Evolutionary conservation across 2,329 filamentous ascomycete species (phyloP).

Genomic region (Stenocarpella maydis): DNA sequence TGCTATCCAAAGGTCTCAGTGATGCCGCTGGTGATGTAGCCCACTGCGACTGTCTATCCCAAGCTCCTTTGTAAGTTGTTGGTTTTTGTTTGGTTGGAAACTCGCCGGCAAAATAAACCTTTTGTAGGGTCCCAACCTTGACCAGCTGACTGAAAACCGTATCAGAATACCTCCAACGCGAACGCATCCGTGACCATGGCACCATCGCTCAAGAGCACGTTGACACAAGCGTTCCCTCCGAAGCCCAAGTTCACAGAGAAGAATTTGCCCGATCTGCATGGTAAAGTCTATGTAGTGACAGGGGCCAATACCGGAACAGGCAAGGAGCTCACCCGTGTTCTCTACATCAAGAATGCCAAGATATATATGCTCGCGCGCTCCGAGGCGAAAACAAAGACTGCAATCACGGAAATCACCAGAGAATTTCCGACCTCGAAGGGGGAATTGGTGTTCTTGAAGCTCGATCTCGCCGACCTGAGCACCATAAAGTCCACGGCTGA

Average conservation of each 20-base stretch:
- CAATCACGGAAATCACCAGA: constrained; percentile 34
- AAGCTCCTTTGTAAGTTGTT: too few species aligned
- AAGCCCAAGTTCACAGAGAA: constrained; percentile 18
- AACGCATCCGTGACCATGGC: background rate
- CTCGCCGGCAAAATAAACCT: too few species aligned
- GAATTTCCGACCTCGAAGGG: constrained; percentile 9
- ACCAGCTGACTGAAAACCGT: too few species aligned
- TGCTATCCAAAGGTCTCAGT: too few species aligned
- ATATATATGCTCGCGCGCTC: constrained; percentile 58
- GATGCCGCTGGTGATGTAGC: too few species aligned
- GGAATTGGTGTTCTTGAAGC: constrained; percentile 36
- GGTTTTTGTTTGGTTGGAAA: too few species aligned
- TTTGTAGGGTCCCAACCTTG: too few species aligned
- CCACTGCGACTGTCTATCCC: too few species aligned
- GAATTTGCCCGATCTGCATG: background rate
- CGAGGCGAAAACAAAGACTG: constrained; percentile 35
- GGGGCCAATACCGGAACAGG: constrained; percentile 27
- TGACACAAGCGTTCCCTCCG: constrained; percentile 10
- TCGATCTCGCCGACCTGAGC: constrained; percentile 38
- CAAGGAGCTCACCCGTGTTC: constrained; percentile 26
- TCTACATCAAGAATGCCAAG: constrained; percentile 29
- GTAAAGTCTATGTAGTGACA: constrained; percentile 5
- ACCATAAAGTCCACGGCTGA: constrained; percentile 34
- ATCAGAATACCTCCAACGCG: too few species aligned
- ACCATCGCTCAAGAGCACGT: background rate